Base-by-base conservation (phyloP, 2,329 filamentous ascomycete genomes). In the Stenocarpella maydis region DNA sequence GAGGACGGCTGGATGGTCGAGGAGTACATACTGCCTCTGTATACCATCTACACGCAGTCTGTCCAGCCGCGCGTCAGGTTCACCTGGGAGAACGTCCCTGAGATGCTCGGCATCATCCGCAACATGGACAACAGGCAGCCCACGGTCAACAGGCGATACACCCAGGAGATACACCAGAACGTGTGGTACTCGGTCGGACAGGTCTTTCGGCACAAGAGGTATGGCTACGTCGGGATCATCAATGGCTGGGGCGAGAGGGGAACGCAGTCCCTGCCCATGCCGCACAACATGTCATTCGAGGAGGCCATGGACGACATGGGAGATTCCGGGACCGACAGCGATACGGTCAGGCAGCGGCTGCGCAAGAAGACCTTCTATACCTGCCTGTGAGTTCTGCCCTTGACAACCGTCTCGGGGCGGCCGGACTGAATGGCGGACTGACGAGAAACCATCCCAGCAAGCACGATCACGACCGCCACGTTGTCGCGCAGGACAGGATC, bases 121-220 rank as follows among this genome's bases (percentile, higher is more conserved):
- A 82, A 83, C 64, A 76, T 83, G 17, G 86, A 88, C 74, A 77
- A 78, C 24, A 72, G 82, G 26, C 73, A 77, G 69, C 81, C 86
- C 6, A 72, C 72, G 6, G 74, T 77, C 65, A 76, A 65, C 70
- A 74, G 78, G 5, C 76, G 78, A 4, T 78, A 79, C 72, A 78
- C 79, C 2, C 76, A 78, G 64, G 80, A 73, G 74, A 80, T 77
- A 74, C 76, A 71, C 67, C 69, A 71, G 34, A 71, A 68, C 4
- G 87, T 94, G 63, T 85, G 81, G 71, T 95, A 89, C 78, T 88
- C 85, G 63, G 87, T 97, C 60, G 96, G 96, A 0, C 92, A 97
- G 74, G 86, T 97, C 8, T 97, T 98, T 77, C 87, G 86, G 58
- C 96, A 99, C 80, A 89, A 85, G 71, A 87, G 94, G 54, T 97